Percentiles rank a stretch among this genome's conserved stretches.
phyloP scores from a whole-genome alignment of 2,329 filamentous ascomycete species.

The Ascochyta koolunga region DNA sequence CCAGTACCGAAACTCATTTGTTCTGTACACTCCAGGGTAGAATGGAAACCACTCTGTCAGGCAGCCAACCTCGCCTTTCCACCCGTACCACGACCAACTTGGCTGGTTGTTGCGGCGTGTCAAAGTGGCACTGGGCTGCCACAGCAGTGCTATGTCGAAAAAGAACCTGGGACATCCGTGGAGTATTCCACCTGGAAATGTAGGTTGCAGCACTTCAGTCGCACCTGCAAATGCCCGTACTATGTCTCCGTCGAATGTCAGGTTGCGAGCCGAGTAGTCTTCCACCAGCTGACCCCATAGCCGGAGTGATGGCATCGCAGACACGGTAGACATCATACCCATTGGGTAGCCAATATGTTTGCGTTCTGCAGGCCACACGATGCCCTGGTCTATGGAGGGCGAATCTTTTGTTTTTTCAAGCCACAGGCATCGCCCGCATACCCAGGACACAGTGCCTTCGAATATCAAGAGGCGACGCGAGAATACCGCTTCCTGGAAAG shows the following conservation, averaged over 20 bases:
- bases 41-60: not conserved
- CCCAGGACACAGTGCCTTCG: slow-evolving; percentile 24
- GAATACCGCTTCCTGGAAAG: slow-evolving; percentile 3
- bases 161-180: not conserved
- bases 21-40: not conserved
- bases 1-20: not conserved
- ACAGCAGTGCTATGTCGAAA: not conserved
- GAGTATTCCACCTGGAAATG: not conserved
- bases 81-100: slow-evolving; percentile 1
- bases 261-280: not conserved
- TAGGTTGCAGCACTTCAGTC: not conserved
- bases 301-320: not conserved
- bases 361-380: not conserved
- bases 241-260: not conserved
- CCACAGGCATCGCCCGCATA: not conserved
- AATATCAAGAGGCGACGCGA: slow-evolving; percentile 64
- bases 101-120: not conserved
- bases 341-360: not conserved
- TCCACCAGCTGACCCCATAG: not conserved
- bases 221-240: not conserved
- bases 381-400: not conserved
- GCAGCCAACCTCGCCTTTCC: not conserved
- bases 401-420: not conserved
- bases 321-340: not conserved
- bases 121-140: not conserved